Conservation (phyloP, 2,329 filamentous ascomycete genomes). For the Microdochium bolleyi region DNA sequence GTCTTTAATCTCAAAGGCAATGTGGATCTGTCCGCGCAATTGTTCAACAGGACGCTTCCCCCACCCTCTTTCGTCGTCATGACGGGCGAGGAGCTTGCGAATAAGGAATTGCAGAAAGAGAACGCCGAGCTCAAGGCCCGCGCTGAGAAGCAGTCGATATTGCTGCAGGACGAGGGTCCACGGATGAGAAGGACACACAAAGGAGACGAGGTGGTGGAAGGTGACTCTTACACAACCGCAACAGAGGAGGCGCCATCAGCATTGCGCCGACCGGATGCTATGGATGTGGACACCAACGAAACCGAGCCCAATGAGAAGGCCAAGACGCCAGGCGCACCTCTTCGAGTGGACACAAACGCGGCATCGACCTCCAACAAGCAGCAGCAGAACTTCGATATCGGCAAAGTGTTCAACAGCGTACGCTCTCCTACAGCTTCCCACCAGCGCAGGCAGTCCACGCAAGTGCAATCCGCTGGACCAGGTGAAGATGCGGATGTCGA, state of each 20-base stretch:
- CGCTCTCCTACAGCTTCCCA: conserved; percentile 57
- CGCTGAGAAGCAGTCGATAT: conserved; percentile 75
- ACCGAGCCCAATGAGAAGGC: conserved; percentile 8
- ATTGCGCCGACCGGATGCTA: conserved; percentile 23
- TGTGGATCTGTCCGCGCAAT: conserved; percentile 62
- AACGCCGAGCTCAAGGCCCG: conserved; percentile 70
- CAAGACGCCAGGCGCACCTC: conserved; percentile 15
- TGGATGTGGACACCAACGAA: conserved; percentile 20
- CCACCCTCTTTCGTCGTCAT: conserved; percentile 78
- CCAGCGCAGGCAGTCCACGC: conserved; percentile 39
- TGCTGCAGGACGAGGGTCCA: conserved; percentile 68
- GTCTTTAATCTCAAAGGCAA: conserved; percentile 88
- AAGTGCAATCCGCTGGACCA: conserved; percentile 40
- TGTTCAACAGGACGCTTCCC: conserved; percentile 65
- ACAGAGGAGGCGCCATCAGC: conserved; percentile 28
- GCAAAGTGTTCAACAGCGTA: conserved; percentile 77
- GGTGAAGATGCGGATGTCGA: conserved; percentile 85
- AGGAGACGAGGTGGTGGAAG: conserved; percentile 83
- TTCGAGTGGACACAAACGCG: conserved; percentile 35
- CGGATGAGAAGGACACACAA: conserved; percentile 88
- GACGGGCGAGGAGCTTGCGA: conserved; percentile 85
- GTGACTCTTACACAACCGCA: conserved; percentile 43
- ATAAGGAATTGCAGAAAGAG: conserved; percentile 75
- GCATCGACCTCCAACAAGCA: conserved; percentile 38
- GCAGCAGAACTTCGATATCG: conserved; percentile 67